Evolutionary conservation across 2,329 filamentous ascomycete genomes (phyloP).

Genomic region (Aspergillus piperis): DNA sequence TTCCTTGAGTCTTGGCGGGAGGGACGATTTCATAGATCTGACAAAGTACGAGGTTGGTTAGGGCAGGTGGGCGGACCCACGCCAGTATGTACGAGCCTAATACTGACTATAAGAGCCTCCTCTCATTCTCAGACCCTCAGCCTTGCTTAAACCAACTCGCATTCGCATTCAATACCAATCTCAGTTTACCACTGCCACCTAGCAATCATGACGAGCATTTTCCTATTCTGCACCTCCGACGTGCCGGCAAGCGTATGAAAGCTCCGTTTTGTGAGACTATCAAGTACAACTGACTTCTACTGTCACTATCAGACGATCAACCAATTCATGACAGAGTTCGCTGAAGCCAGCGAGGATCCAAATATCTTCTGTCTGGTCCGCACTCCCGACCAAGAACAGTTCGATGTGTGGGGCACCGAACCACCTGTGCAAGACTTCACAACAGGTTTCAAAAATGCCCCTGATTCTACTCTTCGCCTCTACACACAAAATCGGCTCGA

Average conservation of each 20-base stretch:
- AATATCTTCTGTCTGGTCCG: not conserved
- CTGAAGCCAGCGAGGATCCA: not conserved
- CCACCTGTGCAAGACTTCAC: not conserved
- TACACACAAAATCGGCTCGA: not conserved
- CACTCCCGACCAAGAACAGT: not conserved
- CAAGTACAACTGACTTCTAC: not conserved
- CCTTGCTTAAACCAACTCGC: too few species aligned
- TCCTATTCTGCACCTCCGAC: not conserved
- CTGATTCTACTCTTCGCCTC: not conserved
- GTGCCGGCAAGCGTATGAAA: not conserved
- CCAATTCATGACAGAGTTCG: not conserved
- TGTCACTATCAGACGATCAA: not conserved
- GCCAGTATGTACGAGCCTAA: too few species aligned
- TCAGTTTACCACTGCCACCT: not conserved
- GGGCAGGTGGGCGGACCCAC: too few species aligned
- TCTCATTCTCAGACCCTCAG: too few species aligned
- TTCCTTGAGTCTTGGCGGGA: too few species aligned
- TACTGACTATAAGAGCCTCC: too few species aligned
- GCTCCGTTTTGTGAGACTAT: not conserved
- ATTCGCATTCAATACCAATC: too few species aligned
- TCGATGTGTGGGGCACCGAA: not conserved
- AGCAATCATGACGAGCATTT: not conserved
- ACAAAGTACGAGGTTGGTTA: too few species aligned
- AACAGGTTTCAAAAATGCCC: not conserved
- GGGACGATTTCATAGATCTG: too few species aligned